phyloP scores from a whole-genome alignment of 2,329 filamentous ascomycete species.

The Cercospora canescens region DNA sequence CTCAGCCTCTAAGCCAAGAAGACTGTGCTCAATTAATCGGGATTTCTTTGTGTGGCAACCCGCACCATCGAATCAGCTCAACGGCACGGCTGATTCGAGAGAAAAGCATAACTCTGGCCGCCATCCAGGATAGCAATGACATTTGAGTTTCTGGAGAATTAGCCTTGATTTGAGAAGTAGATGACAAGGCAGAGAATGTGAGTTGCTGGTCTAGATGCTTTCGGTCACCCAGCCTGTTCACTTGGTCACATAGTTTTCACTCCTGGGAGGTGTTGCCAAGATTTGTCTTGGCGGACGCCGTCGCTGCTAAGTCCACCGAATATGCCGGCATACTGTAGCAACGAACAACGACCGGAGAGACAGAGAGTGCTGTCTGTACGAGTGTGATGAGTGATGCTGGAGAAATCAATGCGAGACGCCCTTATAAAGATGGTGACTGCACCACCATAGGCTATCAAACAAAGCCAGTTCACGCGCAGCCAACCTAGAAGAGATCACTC shows the following conservation, averaged over 20 bases:
- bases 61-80: background rate
- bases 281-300: background rate
- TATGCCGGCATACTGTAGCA: background rate
- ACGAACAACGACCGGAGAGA: background rate
- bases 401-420: background rate
- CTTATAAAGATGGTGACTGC: background rate
- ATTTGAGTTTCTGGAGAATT: too few species aligned
- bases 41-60: too few species aligned
- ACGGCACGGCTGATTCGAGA: background rate
- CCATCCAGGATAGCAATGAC: background rate
- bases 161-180: too few species aligned
- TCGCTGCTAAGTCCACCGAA: background rate
- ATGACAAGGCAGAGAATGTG: too few species aligned
- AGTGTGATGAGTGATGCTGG: background rate
- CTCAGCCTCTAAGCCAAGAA: too few species aligned
- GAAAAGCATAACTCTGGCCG: background rate
- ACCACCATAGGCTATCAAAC: background rate
- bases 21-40: too few species aligned
- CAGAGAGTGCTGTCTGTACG: background rate
- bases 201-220: too few species aligned
- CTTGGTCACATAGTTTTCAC: too few species aligned
- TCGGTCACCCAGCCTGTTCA: too few species aligned
- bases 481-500: background rate
- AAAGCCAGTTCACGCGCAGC: background rate
- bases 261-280: background rate